A percentile compares a stretch with the other conserved stretches of the same genome.
Conservation (phyloP, 495 filamentous ascomycete genomes). For the Mytilinidion resinicola region DNA sequence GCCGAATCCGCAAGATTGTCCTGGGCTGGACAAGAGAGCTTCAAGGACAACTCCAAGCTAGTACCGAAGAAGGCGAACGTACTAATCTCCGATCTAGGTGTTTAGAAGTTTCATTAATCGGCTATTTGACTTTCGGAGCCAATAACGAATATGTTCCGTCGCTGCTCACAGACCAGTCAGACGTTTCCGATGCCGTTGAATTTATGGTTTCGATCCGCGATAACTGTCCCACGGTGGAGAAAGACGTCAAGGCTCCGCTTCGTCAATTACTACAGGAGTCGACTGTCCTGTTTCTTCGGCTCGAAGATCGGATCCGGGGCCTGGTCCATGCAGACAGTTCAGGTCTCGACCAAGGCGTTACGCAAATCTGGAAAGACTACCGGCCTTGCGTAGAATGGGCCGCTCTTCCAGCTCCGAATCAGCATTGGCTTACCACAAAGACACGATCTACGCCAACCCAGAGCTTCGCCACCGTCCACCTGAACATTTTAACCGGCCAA, state of each 20-base stretch:
- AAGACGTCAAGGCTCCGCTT: not conserved
- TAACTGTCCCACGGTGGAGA: not conserved
- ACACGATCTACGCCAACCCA: conserved; percentile 17
- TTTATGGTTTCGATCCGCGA: not conserved
- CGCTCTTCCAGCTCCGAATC: conserved; percentile 3
- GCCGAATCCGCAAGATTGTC: not conserved
- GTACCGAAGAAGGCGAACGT: not conserved
- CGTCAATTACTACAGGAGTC: not conserved
- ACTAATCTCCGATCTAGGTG: not conserved
- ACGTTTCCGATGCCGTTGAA: not conserved
- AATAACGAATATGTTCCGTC: not conserved
- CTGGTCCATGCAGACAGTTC: not conserved
- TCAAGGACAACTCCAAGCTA: not conserved
- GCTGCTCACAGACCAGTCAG: not conserved
- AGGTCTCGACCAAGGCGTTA: conserved; percentile 12
- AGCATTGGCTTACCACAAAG: conserved; percentile 34
- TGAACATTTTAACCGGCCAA: conserved; percentile 49
- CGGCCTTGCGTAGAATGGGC: conserved; percentile 11
- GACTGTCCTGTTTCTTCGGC: not conserved
- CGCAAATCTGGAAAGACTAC: conserved; percentile 16
- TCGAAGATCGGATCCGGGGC: not conserved
- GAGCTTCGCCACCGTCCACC: conserved; percentile 36
- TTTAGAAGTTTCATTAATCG: not conserved
- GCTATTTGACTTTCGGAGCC: not conserved
- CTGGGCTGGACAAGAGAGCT: not conserved